Percentiles rank a stretch among this genome's conserved stretches.
These are phyloP conservation scores for Claviceps cyperi DNA, from an alignment of 2,329 filamentous ascomycete genomes.

Conservation along the genomic window DNA sequence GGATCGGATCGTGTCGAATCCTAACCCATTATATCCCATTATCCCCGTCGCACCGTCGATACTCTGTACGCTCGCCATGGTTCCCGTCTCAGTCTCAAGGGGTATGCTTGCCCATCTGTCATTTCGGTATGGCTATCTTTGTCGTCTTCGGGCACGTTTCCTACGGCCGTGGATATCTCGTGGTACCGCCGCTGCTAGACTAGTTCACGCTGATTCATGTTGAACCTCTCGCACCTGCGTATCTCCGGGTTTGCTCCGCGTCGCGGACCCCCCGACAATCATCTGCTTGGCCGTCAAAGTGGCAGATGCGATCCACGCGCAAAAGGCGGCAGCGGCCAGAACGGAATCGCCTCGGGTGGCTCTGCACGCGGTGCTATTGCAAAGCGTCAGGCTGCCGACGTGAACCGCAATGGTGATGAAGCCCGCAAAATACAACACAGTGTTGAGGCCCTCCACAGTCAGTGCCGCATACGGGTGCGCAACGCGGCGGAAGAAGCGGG, in stretches of 20 bases:
- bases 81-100: too few relatives aligned
- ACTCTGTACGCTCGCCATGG: too few relatives aligned
- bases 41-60: too few relatives aligned
- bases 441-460: constrained; percentile 35
- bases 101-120: too few relatives aligned
- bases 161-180: too few relatives aligned
- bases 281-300: constrained; percentile 31
- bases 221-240: constrained; percentile 24
- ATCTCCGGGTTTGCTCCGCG: constrained; percentile 12
- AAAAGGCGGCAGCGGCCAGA: constrained; percentile 38
- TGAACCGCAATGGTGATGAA: constrained; percentile 45
- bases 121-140: too few relatives aligned
- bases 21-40: too few relatives aligned
- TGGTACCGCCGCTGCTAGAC: too few relatives aligned
- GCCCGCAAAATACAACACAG: constrained; percentile 43
- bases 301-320: constrained; percentile 36
- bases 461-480: constrained; percentile 35
- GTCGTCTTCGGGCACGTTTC: too few relatives aligned
- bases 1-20: too few relatives aligned
- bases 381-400: constrained; percentile 40
- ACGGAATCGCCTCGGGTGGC: constrained; percentile 40
- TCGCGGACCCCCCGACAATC: constrained; percentile 26
- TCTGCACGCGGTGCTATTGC: constrained; percentile 40
- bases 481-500: constrained; percentile 29
- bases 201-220: background rate